Evolutionary conservation across 352 stramenopile genomes (phyloP), one percentile per base, ranked within the genome.

Genomic region (Phytophthora melonis): DNA sequence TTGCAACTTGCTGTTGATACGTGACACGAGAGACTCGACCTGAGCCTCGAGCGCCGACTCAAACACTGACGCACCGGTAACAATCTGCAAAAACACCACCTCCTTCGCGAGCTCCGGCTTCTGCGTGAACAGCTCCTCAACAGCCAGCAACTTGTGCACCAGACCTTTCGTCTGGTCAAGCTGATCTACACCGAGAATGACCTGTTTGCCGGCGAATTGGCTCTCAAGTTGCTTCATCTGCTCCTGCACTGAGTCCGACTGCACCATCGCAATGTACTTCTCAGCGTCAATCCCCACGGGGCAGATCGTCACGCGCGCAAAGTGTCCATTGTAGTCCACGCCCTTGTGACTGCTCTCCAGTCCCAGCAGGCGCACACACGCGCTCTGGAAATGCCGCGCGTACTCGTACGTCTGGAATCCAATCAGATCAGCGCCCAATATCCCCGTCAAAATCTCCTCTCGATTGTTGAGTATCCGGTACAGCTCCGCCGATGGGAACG

Each of bases 81-180:
- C 88, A 59, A 99, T 98, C 76, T 99, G 96, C 36, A 99, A 79
- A 52, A 99, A 90, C 5, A 98, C 95, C 27, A 99, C 93, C 68
- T 99, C 97, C 25, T 96, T 94, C 6, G 93, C 88, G 66, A 97
- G 96, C 58, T 98, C 89, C 0, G 93, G 93, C 50, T 95, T 88
- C 30, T 86, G 67, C 21, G 84, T 95, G 21, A 98, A 94, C 25
- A 98, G 78, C 39, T 97, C 86, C 58, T 98, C 93, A 5, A 98
- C 82, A 1, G 90, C 93, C 10, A 97, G 66, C n/a, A 98, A 75
- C 63, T 97, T 97, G 61, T 97, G 90, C n/a, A 95, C 86, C 8
- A 98, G 80, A 2, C 93, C 93, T 79, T 97, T 97, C 23, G 87
- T 96, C n/a, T 92, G 74, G 69, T 98, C 92, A 7, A 98, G 74